Evolutionary conservation across 1,139 yeast species (phyloP).

Genomic region (Trichomonascaceae sp.): DNA sequence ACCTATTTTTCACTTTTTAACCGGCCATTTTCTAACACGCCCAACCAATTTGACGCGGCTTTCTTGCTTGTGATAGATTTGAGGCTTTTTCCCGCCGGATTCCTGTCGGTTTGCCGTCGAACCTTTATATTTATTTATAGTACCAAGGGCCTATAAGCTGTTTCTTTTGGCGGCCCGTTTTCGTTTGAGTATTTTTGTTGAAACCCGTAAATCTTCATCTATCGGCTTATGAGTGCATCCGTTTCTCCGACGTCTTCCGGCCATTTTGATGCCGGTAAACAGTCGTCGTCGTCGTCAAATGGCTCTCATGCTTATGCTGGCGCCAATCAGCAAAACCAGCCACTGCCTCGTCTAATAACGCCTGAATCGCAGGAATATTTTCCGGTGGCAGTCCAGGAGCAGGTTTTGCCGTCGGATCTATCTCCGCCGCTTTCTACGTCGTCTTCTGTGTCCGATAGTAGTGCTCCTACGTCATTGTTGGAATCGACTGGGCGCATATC

Average conservation of each 20-base stretch:
- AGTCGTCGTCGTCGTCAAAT: not conserved
- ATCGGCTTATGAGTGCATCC: not conserved
- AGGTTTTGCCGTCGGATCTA: not conserved
- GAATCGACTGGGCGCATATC: not conserved
- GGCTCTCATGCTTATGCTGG: not conserved
- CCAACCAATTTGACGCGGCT: not conserved
- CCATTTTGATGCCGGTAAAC: not conserved
- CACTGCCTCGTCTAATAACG: not conserved
- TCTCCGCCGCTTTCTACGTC: not conserved
- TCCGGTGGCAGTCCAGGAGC: not conserved
- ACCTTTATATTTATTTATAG: not conserved
- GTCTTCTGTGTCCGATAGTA: not conserved
- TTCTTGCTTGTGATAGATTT: not conserved
- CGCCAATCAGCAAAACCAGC: not conserved
- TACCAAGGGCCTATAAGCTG: not conserved
- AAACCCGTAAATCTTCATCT: no score
- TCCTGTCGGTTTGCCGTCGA: not conserved
- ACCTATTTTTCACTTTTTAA: not conserved
- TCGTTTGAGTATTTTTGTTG: no score
- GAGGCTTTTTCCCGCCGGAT: not conserved
- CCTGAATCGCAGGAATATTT: not conserved
- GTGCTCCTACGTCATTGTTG: not conserved
- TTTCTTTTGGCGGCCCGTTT: no score
- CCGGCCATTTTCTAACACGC: not conserved
- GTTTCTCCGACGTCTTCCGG: not conserved